Evolutionary conservation across 495 filamentous ascomycete genomes (phyloP), one percentile per base, ranked within the genome.

Genomic region (Aspergillus indologenus): DNA sequence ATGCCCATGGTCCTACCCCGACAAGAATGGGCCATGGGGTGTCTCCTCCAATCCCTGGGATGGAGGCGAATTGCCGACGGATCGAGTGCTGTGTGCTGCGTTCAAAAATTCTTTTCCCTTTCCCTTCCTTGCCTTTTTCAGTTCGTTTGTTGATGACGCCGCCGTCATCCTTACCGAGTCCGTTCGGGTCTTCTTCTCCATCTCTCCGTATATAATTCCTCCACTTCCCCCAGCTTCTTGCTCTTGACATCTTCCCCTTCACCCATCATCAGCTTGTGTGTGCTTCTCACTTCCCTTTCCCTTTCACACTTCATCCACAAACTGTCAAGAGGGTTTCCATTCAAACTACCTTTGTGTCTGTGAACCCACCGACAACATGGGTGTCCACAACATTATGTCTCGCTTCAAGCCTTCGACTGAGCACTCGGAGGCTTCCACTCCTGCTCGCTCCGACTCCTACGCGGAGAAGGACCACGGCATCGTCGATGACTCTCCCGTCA

Each of bases 401-500:
- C 68, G 67, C 58, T 45, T 75, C 34, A 75, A 77, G 65, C 65
- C 65, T 56, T 51, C 48, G 45, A 63, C 68, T 52, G 71, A 73
- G 26, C 71, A 73, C 46, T 73, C 74, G 9, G 62, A 76, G 61
- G 64, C 71, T 22, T 60, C 75, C 21, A 76, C 72, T 50, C 71
- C 76, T 58, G 65, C 68, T 53, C 69, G 75, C 46, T 61, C 74
- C 3, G 71, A 76, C 50, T 77, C 75, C 12, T 63, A 55, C 20
- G 54, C 65, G 20, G 75, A 79, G 66, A 80, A 80, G 65, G 67
- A 75, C 61, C 59, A 68, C 44, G 67, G 60, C 49, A 68, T 68
- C 20, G 69, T 80, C 44, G 75, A 79, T 61, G 76, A 81, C 47
- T 73, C 73, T 58, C 77, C 77, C 9, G 77, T 79, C 61, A 68